Percentiles rank a stretch among this genome's conserved stretches.
These are phyloP conservation scores for Torulaspora microellipsoides DNA, from an alignment of 805 yeast genomes.

Conservation along the genomic window DNA sequence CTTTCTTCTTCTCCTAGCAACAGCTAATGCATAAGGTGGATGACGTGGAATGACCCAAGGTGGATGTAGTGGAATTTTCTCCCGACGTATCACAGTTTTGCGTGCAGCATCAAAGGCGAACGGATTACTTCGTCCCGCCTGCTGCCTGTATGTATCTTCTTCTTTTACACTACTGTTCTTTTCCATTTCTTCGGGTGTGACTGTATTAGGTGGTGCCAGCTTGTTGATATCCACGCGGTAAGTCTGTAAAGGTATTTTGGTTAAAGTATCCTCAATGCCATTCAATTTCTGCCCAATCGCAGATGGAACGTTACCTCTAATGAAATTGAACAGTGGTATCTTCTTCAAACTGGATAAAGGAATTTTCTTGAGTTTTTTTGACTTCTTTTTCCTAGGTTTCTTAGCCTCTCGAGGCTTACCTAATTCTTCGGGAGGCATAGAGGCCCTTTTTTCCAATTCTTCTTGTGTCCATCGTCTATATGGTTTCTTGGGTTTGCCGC, in stretches of 20 bases:
- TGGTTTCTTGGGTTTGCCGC: conserved; percentile 33
- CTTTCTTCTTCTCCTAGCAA: conserved; percentile 27
- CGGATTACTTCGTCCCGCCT: neutral
- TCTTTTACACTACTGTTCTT: conserved; percentile 4
- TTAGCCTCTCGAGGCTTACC: conserved; percentile 19
- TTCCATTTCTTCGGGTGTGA: conserved; percentile 6
- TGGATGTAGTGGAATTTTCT: conserved; percentile 31
- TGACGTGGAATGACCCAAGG: conserved; percentile 32
- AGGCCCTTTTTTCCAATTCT: conserved; percentile 27
- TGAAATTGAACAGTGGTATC: conserved; percentile 28
- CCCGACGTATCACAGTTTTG: conserved; percentile 30
- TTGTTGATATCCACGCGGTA: conserved; percentile 8
- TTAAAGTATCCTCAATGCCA: conserved; percentile 24
- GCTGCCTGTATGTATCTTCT: neutral
- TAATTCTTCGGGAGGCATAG: conserved; percentile 17
- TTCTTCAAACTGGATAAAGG: conserved; percentile 26
- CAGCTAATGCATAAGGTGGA: conserved; percentile 33
- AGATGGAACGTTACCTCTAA: conserved; percentile 5
- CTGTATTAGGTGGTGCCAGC: conserved; percentile 10
- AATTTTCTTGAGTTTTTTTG: conserved; percentile 20
- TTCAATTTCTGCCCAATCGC: conserved; percentile 10
- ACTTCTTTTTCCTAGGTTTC: conserved; percentile 18
- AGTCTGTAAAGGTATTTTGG: conserved; percentile 7
- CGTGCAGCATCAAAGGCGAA: conserved; percentile 14
- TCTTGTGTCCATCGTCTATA: conserved; percentile 33